phyloP scores from a whole-genome alignment of 2,329 filamentous ascomycete genomes.

The Fusarium burgessii region DNA sequence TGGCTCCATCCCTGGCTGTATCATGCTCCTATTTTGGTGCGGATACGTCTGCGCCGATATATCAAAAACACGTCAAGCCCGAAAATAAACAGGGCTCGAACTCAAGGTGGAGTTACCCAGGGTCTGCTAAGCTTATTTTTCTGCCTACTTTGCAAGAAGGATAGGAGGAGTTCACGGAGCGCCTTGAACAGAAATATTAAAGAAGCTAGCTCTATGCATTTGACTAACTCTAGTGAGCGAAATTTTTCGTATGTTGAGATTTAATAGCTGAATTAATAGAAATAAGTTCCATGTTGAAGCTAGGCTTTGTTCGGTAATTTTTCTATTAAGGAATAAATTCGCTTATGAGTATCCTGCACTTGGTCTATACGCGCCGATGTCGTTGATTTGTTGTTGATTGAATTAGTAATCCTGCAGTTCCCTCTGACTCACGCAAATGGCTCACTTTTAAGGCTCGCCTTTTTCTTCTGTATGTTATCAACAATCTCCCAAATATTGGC shows the following conservation, averaged over 20 bases:
- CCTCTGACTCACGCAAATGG: neutral
- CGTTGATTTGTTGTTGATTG: neutral
- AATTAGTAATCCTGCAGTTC: neutral
- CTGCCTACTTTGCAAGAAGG: neutral
- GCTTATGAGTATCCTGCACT: neutral
- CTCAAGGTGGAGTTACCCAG: too few relatives aligned
- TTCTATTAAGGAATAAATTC: rapidly evolving
- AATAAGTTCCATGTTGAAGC: neutral
- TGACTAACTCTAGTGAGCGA: neutral
- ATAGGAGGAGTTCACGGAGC: neutral
- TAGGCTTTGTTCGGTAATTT: rapidly evolving
- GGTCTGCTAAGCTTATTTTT: too few relatives aligned
- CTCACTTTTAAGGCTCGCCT: neutral
- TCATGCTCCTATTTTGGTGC: neutral
- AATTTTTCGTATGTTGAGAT: neutral
- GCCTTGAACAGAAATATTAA: neutral
- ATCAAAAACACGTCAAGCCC: too few relatives aligned
- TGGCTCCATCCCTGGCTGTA: neutral
- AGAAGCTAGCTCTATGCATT: neutral
- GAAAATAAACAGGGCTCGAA: too few relatives aligned
- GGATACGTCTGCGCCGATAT: too few relatives aligned
- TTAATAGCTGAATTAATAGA: neutral
- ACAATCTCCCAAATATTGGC: rapidly evolving
- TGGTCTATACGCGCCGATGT: neutral
- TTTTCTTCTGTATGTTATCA: rapidly evolving